A percentile compares a stretch with the other conserved stretches of the same genome.
phyloP scores from a whole-genome alignment of 2,329 filamentous ascomycete genomes.

The Nannizziopsis arthrosporioides region DNA sequence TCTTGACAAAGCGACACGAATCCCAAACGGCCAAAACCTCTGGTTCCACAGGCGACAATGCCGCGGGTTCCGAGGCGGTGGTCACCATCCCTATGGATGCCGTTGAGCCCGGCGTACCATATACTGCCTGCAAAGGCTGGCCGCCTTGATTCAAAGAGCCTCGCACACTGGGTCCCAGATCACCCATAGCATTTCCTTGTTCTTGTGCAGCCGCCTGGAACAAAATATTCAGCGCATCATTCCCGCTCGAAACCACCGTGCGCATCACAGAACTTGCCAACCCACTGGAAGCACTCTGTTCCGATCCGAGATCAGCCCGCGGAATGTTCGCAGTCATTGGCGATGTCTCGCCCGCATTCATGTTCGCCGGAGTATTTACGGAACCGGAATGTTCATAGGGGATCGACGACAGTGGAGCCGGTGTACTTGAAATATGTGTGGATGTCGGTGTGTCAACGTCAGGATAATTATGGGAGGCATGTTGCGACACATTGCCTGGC shows the following conservation, averaged over 20 bases:
- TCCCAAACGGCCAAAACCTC: constrained; percentile 39
- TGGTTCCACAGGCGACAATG: constrained; percentile 22
- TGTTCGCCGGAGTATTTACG: constrained; percentile 9
- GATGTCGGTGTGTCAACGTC: constrained; percentile 10
- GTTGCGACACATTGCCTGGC: constrained; percentile 7
- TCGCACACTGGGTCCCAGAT: neutral
- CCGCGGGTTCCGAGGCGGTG: constrained; percentile 20
- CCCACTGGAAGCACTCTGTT: constrained; percentile 20
- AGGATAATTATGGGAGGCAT: constrained; percentile 2
- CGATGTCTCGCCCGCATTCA: constrained; percentile 10
- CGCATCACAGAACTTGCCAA: constrained; percentile 35
- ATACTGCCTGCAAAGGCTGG: constrained; percentile 26
- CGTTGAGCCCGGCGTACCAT: constrained; percentile 25
- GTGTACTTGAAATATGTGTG: neutral
- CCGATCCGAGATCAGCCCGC: constrained; percentile 1
- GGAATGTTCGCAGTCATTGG: constrained; percentile 9
- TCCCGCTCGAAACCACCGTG: constrained; percentile 43
- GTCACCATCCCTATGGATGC: constrained; percentile 14
- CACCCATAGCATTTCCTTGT: constrained; percentile 18
- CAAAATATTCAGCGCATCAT: constrained; percentile 43
- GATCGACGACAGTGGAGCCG: constrained; percentile 3
- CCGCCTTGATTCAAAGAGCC: constrained; percentile 8
- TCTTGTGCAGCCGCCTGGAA: constrained; percentile 40
- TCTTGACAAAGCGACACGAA: constrained; percentile 42
- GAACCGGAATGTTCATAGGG: constrained; percentile 11